Conservation (phyloP, 306 rosid genomes). For the Sechiopsis laciniata region DNA sequence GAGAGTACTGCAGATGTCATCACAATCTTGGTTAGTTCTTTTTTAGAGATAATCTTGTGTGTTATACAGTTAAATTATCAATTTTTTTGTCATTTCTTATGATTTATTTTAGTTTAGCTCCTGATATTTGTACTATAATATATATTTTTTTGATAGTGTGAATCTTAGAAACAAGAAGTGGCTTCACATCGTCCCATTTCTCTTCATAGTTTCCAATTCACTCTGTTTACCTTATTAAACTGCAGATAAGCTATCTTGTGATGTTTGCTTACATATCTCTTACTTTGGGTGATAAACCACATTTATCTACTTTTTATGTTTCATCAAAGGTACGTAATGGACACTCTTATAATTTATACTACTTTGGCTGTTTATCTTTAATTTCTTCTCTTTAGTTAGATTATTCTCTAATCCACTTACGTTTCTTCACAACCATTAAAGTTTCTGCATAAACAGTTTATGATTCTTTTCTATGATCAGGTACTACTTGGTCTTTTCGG, state of each 20-base stretch:
- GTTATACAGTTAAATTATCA: background rate
- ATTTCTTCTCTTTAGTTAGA: background rate
- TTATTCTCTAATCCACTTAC: background rate
- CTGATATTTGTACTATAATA: no score
- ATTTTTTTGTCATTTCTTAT: background rate
- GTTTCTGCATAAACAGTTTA: constrained; percentile 21
- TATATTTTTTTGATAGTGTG: background rate
- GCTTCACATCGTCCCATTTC: constrained; percentile 22
- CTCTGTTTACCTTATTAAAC: constrained; percentile 21
- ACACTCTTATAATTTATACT: constrained; percentile 14
- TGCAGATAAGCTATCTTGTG: constrained; percentile 97
- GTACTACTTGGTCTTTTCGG: constrained; percentile 93
- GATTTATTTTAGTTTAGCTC: background rate
- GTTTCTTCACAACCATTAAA: constrained; percentile 1
- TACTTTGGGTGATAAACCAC: constrained; percentile 84
- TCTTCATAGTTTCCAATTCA: background rate
- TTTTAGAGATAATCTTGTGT: constrained; percentile 10
- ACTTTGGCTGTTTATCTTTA: background rate
- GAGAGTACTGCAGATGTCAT: constrained; percentile 94
- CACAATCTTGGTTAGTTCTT: constrained; percentile 69
- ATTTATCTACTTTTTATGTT: constrained; percentile 57
- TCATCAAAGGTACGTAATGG: constrained; percentile 73
- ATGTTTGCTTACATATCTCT: constrained; percentile 97
- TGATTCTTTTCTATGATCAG: constrained; percentile 38
- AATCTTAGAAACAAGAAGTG: background rate